phyloP scores from a whole-genome alignment of 106 monocot species.

The Dendrobium catenatum region DNA sequence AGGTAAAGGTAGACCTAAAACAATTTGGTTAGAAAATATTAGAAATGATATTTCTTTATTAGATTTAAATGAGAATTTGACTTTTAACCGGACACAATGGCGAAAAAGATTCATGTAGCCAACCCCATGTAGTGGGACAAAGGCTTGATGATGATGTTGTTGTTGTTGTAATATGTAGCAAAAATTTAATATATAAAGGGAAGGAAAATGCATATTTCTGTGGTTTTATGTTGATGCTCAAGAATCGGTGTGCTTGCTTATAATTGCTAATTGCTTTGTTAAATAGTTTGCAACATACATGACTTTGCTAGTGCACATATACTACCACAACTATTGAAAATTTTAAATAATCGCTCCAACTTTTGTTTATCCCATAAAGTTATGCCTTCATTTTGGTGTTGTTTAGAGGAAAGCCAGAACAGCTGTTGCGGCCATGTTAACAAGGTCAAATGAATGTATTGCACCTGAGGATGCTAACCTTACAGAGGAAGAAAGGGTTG shows the following conservation, averaged over 20 bases:
- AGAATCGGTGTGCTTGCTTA: background rate
- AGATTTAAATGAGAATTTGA: too few relatives aligned
- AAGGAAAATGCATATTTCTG: background rate
- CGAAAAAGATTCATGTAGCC: too few relatives aligned
- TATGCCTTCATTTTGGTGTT: background rate
- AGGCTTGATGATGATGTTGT: too few relatives aligned
- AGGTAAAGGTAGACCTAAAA: too few relatives aligned
- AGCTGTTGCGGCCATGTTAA: slow-evolving; percentile 88
- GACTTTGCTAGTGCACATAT: background rate
- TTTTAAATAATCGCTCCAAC: background rate
- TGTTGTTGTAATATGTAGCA: background rate
- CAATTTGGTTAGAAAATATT: too few relatives aligned
- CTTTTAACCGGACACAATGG: too few relatives aligned
- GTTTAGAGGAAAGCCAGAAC: slow-evolving; percentile 66
- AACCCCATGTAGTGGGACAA: too few relatives aligned
- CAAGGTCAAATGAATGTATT: slow-evolving; percentile 48
- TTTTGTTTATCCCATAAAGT: background rate
- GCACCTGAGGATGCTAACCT: slow-evolving; percentile 54
- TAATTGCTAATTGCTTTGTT: background rate
- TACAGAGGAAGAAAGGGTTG: slow-evolving; percentile 63
- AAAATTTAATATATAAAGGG: background rate
- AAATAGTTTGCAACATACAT: background rate
- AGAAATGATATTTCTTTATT: too few relatives aligned
- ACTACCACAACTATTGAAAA: background rate
- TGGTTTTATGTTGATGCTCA: background rate